Percentiles rank a stretch among this genome's conserved stretches.
Evolutionary conservation across 139 green algal genomes (phyloP).

Genomic region (Zygnema circumcarinatum): DNA sequence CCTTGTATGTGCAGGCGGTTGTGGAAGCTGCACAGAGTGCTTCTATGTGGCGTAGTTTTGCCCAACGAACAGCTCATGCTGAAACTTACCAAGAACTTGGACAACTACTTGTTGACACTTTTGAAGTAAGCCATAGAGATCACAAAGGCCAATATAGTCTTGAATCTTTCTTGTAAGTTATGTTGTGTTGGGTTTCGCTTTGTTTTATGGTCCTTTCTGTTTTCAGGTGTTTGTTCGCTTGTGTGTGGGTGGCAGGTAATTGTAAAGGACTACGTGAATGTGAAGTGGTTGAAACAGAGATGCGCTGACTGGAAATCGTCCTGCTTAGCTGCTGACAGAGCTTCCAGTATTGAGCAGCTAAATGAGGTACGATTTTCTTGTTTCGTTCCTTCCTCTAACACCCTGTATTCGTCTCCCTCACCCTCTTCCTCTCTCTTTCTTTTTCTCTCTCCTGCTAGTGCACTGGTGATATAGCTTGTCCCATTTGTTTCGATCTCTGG

Average conservation of each 20-base stretch:
- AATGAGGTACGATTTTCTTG: slow-evolving; percentile 2
- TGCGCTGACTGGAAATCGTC: neutral
- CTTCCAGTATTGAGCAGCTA: neutral
- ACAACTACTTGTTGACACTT: slow-evolving; percentile 10
- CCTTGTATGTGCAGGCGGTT: slow-evolving; percentile 8
- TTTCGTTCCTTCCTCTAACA: too few species aligned
- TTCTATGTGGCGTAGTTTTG: slow-evolving; percentile 9
- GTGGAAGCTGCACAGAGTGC: neutral
- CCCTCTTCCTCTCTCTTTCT: too few species aligned
- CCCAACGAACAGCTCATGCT: slow-evolving; percentile 4
- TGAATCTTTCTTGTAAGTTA: neutral
- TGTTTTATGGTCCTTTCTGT: neutral
- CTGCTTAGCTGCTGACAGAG: neutral
- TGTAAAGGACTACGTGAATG: neutral
- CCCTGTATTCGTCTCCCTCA: too few species aligned
- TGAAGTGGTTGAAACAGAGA: neutral
- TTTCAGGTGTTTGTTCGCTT: too few species aligned
- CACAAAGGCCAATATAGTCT: neutral
- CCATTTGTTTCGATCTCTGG: too few species aligned
- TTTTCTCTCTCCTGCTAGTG: too few species aligned
- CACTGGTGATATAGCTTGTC: too few species aligned
- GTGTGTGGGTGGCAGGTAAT: neutral
- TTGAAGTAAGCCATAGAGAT: neutral
- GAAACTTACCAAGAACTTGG: slow-evolving; percentile 6
- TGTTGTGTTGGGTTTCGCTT: neutral